Base-by-base conservation (phyloP, 2,329 filamentous ascomycete genomes). In the Sphaceloma murrayae region DNA sequence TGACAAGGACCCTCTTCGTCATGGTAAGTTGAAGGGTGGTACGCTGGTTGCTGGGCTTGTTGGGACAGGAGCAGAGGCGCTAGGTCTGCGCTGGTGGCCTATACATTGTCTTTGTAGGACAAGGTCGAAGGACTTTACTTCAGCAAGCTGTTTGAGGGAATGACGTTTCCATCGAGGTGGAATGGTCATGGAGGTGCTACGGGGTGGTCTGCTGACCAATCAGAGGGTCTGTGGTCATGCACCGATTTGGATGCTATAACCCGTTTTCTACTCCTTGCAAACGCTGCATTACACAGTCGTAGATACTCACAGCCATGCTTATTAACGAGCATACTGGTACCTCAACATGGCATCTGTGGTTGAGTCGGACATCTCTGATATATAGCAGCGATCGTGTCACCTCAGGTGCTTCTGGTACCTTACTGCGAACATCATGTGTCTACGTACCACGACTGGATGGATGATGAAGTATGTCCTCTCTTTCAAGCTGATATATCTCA, bases 391-490 rank as follows among this genome's bases (percentile, higher is more conserved):
- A 93, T 85, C 80, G 13, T 93, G 22, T 71, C 75, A 2, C 82
- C 82, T 1, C 63, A 73, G 3, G 68, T 84, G 33, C 73, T 93
- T 13, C 73, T 96, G 7, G 86, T 94, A 7, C 88, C 88, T 0
- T 95, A 95, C 63, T 80, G 81, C 50, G 64, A 71, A 27, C 82
- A 79, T 57, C 89, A 95, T 67, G 89, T 96, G 17, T 72, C 72
- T 11, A 78, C 73, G 27, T 95, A 95, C 60, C 85, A 94, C 59
- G 67, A 72, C 56, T 96, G 89, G 89, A 95, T 96, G 88, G 74
- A 88, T 67, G 80, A 91, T 56, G 73, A 80, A 42, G 82, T 73
- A 61, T 27, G 53, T 53, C 16, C 43, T 24, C 5, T 5, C 29
- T 29, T 18, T 5, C 22, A 16, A 13, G 26, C 16, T 11, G 10